These are phyloP conservation scores for Primulina eburnea DNA, from an alignment of 257 asterid species.

Conservation along the genomic window DNA sequence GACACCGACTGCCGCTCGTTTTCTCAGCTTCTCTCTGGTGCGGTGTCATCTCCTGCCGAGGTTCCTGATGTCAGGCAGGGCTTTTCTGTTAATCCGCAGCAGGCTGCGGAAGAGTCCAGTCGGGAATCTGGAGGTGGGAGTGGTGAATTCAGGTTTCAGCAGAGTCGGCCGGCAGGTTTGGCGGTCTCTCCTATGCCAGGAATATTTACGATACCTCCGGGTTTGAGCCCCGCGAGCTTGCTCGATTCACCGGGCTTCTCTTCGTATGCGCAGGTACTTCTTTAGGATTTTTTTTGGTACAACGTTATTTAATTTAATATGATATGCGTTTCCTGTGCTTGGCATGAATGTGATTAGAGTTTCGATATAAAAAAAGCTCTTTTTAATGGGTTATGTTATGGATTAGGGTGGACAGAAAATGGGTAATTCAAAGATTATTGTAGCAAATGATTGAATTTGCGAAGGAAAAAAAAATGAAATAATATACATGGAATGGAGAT, in stretches of 20 bases:
- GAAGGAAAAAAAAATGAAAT: no score
- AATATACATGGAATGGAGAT: not conserved
- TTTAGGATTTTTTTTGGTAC: not conserved
- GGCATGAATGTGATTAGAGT: not conserved
- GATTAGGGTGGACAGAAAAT: not conserved
- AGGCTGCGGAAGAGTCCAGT: constrained; percentile 20
- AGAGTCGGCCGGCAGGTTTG: constrained; percentile 53
- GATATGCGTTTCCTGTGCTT: not conserved
- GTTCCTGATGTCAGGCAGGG: constrained; percentile 27
- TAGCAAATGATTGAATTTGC: not conserved
- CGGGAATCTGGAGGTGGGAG: constrained; percentile 21
- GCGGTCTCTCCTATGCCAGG: constrained; percentile 44
- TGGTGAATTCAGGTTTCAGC: constrained; percentile 44
- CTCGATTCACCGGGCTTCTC: constrained; percentile 71
- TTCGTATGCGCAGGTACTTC: constrained; percentile 56
- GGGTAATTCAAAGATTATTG: not conserved
- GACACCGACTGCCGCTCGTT: constrained; percentile 65
- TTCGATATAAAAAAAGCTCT: not conserved
- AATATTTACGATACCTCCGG: constrained; percentile 65
- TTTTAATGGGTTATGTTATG: no score
- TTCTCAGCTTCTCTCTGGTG: constrained; percentile 77
- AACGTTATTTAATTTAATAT: not conserved
- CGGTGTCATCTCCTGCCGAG: constrained; percentile 38
- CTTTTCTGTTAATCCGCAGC: constrained; percentile 21
- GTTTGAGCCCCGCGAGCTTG: constrained; percentile 68